A percentile compares a stretch with the other conserved stretches of the same genome.
Evolutionary conservation across 139 green algal genomes (phyloP).

Genomic region (Picochlorum sp.): DNA sequence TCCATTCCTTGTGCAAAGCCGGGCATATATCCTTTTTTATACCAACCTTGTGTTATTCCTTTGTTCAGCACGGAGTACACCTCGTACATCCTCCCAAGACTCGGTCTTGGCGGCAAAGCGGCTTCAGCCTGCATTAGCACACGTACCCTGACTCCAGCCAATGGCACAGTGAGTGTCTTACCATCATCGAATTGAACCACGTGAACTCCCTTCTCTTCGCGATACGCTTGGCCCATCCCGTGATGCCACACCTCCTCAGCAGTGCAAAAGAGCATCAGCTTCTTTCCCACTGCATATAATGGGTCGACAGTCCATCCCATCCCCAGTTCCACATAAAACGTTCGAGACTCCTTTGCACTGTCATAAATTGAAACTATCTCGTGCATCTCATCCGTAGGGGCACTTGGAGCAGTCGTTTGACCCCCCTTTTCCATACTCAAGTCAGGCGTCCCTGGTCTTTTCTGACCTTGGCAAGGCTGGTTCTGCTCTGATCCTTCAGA

Average conservation of each 20-base stretch:
- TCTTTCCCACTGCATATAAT: conserved; percentile 32
- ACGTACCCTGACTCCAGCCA: not conserved
- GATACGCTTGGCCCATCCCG: conserved; percentile 28
- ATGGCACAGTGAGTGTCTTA: not conserved
- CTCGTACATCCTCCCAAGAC: too few species aligned
- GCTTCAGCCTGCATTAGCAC: not conserved
- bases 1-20: too few species aligned
- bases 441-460: too few species aligned
- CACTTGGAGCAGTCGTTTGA: too few species aligned
- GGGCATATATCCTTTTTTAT: too few species aligned
- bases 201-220: conserved; percentile 35
- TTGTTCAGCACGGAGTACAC: too few species aligned
- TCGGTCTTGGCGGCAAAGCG: not conserved
- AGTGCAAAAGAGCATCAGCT: conserved; percentile 49
- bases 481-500: too few species aligned
- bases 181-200: conserved; percentile 10
- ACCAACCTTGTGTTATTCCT: too few species aligned
- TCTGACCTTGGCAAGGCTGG: too few species aligned
- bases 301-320: conserved; percentile 21
- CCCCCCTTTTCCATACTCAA: too few species aligned
- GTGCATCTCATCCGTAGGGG: too few species aligned
- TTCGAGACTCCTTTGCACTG: not conserved
- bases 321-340: conserved; percentile 32
- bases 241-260: conserved; percentile 58
- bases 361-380: not conserved